These are phyloP conservation scores for Pythium aphanidermatum DNA, from an alignment of 352 stramenopile genomes.

Conservation along the genomic window DNA sequence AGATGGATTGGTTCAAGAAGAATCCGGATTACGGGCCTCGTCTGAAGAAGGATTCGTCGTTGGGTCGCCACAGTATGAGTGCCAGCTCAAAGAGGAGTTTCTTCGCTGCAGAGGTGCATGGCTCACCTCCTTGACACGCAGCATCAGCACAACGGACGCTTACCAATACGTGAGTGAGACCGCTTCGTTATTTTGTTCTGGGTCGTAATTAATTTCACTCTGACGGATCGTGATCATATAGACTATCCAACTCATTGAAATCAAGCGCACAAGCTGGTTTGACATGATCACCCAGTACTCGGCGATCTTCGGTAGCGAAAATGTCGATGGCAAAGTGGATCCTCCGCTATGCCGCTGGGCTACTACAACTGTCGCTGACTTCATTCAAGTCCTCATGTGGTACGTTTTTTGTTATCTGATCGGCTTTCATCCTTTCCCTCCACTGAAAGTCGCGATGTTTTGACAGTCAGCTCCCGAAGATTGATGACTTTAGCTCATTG, in stretches of 20 bases:
- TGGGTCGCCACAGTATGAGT: constrained; percentile 58
- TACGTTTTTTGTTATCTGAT: no score
- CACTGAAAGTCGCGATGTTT: no score
- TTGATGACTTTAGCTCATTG: constrained; percentile 78
- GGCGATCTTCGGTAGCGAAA: constrained; percentile 84
- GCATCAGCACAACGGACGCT: constrained; percentile 49
- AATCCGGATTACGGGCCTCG: no score
- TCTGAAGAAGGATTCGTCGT: no score
- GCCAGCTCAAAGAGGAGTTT: constrained; percentile 83
- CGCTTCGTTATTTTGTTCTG: not conserved
- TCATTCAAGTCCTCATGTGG: constrained; percentile 79
- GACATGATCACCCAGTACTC: constrained; percentile 90
- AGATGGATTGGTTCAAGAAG: constrained; percentile 34
- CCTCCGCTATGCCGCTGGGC: constrained; percentile 74
- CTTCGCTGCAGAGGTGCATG: constrained; percentile 68
- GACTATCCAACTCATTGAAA: constrained; percentile 83
- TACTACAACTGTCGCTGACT: constrained; percentile 69
- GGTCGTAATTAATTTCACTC: not conserved
- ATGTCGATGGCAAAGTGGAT: constrained; percentile 77
- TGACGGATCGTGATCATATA: constrained; percentile 15
- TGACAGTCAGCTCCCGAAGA: constrained; percentile 73
- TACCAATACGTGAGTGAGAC: constrained; percentile 83
- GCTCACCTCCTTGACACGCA: constrained; percentile 55
- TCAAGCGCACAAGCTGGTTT: constrained; percentile 87
- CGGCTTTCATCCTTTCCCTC: no score